These are phyloP conservation scores for Passalora sequoiae DNA, from an alignment of 2,329 filamentous ascomycete genomes.

Conservation along the genomic window DNA sequence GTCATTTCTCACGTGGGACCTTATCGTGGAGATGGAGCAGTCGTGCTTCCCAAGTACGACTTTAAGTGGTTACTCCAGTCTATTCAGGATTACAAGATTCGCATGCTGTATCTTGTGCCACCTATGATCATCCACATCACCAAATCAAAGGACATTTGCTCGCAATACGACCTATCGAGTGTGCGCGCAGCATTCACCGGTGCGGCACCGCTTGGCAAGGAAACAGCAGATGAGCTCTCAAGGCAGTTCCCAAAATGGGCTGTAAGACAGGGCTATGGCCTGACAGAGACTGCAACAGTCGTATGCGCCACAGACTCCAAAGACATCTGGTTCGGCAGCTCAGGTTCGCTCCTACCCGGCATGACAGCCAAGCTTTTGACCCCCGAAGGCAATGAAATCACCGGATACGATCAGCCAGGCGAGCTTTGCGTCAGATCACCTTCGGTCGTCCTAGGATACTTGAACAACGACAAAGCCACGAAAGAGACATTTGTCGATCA, in stretches of 20 bases:
- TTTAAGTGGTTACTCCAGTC: conserved; percentile 58
- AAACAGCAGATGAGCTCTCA: conserved; percentile 62
- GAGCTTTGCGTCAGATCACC: conserved; percentile 77
- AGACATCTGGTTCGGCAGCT: conserved; percentile 67
- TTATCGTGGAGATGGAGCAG: conserved; percentile 67
- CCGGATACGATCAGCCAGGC: conserved; percentile 65
- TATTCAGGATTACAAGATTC: conserved; percentile 65
- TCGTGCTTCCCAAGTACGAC: conserved; percentile 73
- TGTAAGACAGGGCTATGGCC: conserved; percentile 60
- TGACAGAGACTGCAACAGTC: conserved; percentile 73
- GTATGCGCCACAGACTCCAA: conserved; percentile 55
- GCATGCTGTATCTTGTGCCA: conserved; percentile 64
- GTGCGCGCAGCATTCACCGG: conserved; percentile 65
- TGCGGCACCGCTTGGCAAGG: conserved; percentile 70
- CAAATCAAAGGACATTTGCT: conserved; percentile 56
- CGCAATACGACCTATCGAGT: conserved; percentile 66
- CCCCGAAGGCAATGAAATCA: conserved; percentile 65
- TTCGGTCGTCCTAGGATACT: conserved; percentile 72
- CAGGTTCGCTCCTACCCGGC: conserved; percentile 63
- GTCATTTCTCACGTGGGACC: conserved; percentile 61
- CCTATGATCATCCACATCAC: conserved; percentile 75
- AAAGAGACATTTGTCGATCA: conserved; percentile 62
- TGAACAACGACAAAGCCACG: conserved; percentile 80
- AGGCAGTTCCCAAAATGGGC: conserved; percentile 59
- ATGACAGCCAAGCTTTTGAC: conserved; percentile 62